Evolutionary conservation across 2,329 filamentous ascomycete genomes (phyloP), one percentile per base, ranked within the genome.

Genomic region (Neonectria hederae): DNA sequence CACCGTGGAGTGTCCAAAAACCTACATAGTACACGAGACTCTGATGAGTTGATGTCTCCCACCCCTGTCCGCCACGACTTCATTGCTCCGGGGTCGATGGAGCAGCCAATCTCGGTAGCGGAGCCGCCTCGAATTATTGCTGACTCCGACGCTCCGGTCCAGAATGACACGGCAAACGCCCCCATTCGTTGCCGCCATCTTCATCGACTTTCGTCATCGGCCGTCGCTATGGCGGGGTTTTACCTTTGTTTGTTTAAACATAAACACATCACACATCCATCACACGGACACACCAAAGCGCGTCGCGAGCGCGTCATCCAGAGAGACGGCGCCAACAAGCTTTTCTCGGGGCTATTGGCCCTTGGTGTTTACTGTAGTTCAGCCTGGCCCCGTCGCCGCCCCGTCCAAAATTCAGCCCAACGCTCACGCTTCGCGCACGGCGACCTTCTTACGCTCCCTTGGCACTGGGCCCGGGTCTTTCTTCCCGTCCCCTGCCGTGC

Each of bases 71-170:
- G 19, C 13, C 43, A 14, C 26, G 11, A 11, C 48, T 38, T 43
- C 54, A 28, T 51, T 40, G 43, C 53, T 49, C 61, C 43, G 46
- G 48, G 51, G 51, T 60, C 49, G 57, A 59, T 65, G 55, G 59
- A 53, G 55, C 59, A 49, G 30, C 55, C 68, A 71, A 72, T 72
- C 69, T 73, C 70, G 65, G 67, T 42, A 69, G 62, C 53, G 62
- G 53, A 62, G 53, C 54, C 63, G 40, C 28, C 32, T 61, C 57
- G 60, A 69, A 52, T 59, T 59, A 63, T 67, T 17, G 62, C 49
- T 51, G 48, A 63, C 59, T 62, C 64, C 63, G 52, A 68, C 59
- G 62, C 59, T 59, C 65, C 35, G 62, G 70, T 35, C 60, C 65
- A 46, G 42, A 61, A 54, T 56, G 65, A 65, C 65, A 62, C 58